Base-by-base conservation (phyloP, 164 flowering plant species). In the Cinnamomum micranthum region DNA sequence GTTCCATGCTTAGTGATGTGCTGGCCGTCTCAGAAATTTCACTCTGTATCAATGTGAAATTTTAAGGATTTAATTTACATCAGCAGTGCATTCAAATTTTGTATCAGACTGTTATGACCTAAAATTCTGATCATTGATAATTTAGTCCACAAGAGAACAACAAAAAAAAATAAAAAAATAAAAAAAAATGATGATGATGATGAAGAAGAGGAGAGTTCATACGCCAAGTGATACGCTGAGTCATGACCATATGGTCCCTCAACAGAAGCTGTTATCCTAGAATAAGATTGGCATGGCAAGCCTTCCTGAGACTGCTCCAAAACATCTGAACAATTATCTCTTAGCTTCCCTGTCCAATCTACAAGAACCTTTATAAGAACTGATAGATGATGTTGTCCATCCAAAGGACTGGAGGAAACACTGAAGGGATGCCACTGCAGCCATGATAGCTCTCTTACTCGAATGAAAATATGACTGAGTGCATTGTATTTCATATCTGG, bases 231-330 rank as follows among this genome's bases (percentile, higher is more conserved):
- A 82, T 95, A 91, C 31, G 95, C 89, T 69, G 82, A 78, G 79
- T 90, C 94, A 77, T 95, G 97, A 25, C 98, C 98, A 74, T 95
- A 91, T 9, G 98, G 98, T 25, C 98, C 98, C 84, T 95, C 97
- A 63, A 91, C 91, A n/a, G 93, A 91, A 78, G 87, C 95, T 13
- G 90, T 89, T 55, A 92, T 74, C 78, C 71, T 81, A 2, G 79
- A 62, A 73, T 33, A 68, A 76, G 85, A 68, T 41, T 66, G 82
- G 50, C 71, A 64, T 22, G 79, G 75, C 3, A 33, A 62, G 23
- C 81, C 79, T 52, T 62, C 70, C 50, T 68, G 69, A 59, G 73
- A 73, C 59, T 72, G 79, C 50, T 82, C 80, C 19, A 64, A 82
- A 77, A 58, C 25, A 58, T 73, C 78, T 27, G 73, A 69, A 77